Evolutionary conservation across 192 early-diverging fungal species (phyloP), one percentile per base, ranked within the genome.

Genomic region (Dispira parvispora): DNA sequence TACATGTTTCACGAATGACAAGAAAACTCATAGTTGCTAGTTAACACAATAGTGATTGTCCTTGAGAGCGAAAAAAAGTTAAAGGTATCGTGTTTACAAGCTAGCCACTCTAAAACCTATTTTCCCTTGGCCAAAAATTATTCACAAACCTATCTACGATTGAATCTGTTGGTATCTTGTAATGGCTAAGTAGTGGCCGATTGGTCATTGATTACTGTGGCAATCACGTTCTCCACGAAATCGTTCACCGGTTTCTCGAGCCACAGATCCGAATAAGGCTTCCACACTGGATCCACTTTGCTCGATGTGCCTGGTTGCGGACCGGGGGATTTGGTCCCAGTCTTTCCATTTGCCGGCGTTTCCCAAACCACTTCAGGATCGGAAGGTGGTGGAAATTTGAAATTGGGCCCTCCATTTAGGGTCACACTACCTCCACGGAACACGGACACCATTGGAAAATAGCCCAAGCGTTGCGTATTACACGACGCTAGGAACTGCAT

Each of bases 321-420:
- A 21, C 18, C 13, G 2, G 21, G 20, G 6, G 32, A 38, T 38
- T 55, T 28, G 4, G 23, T 23, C 49, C 3, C 23, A 20, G 49
- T 23, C 16, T 50, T 23, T 4, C n/a, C 16, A 4, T 23, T 50
- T 8, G 18, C 23, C 21, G 1, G 20, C 16, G 3, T 2, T 55
- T 14, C 25, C 13, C 13, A 23, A 28, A 13, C 13, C 3, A 25
- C 57, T 43, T 78, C 74, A 0, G 72, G 70, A 63, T 71, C 70
- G 28, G 52, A 45, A 14, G 65, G 55, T 2, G 82, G 83, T 2
- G 82, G 82, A 52, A 70, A 81, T 58, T 64, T 61, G 61, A 85
- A 84, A 16, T 81, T 56, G 2, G 84, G 84, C 6, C 84, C 84
- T 68, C 82, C 81, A 57, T 85, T 84, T 60, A 76, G 71, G 0